These are phyloP conservation scores for Acidomyces sp. DNA, from an alignment of 495 filamentous ascomycete genomes.

Conservation along the genomic window DNA sequence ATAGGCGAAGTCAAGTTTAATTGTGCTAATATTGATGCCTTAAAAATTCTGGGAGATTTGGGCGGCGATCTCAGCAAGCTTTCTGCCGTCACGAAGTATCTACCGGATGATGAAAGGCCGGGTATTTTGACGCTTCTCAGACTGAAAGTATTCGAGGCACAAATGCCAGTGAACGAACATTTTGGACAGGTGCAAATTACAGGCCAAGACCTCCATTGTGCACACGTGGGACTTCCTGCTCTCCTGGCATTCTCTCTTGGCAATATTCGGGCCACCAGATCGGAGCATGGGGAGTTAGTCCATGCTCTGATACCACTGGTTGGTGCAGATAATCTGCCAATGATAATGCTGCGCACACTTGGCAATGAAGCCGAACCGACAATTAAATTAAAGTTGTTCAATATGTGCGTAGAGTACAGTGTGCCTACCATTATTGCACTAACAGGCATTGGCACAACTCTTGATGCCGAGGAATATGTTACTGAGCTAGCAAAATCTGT, in stretches of 20 bases:
- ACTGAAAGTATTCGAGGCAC: slow-evolving; percentile 49
- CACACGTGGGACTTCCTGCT: slow-evolving; percentile 73
- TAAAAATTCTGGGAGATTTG: slow-evolving; percentile 53
- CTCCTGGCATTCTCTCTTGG: slow-evolving; percentile 64
- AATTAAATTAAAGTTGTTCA: slow-evolving; percentile 72
- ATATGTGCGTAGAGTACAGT: slow-evolving; percentile 70
- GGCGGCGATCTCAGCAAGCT: slow-evolving; percentile 66
- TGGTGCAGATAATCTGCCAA: slow-evolving; percentile 34
- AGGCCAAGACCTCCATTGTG: slow-evolving; percentile 52
- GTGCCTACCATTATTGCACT: slow-evolving; percentile 69
- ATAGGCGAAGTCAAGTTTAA: slow-evolving; percentile 46
- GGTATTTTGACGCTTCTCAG: slow-evolving; percentile 64
- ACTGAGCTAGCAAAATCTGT: slow-evolving; percentile 68
- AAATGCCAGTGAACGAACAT: slow-evolving; percentile 41
- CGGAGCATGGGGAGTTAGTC: slow-evolving; percentile 55
- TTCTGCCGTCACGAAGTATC: slow-evolving; percentile 80
- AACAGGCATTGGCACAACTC: slow-evolving; percentile 51
- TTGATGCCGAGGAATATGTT: slow-evolving; percentile 59
- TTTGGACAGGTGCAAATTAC: slow-evolving; percentile 50
- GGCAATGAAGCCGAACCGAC: slow-evolving; percentile 89
- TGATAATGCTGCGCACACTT: slow-evolving; percentile 71
- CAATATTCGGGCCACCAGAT: slow-evolving; percentile 45
- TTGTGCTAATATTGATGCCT: slow-evolving; percentile 44
- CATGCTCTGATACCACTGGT: slow-evolving; percentile 33
- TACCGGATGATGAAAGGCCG: slow-evolving; percentile 90